phyloP scores from a whole-genome alignment of 345 rosid genomes.

The Carallia brachiata region DNA sequence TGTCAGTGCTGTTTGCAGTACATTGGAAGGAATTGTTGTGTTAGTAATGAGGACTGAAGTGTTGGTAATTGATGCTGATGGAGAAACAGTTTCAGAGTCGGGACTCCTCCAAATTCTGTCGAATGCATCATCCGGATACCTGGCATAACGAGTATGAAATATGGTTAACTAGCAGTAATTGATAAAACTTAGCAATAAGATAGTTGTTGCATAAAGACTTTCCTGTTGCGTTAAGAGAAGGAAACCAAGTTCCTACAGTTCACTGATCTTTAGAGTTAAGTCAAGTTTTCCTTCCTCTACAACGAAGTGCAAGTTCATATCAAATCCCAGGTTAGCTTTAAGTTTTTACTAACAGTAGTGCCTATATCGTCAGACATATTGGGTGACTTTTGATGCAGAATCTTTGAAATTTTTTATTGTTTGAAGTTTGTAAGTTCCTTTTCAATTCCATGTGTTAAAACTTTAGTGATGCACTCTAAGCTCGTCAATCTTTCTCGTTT shows the following conservation, averaged over 20 bases:
- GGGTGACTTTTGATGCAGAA: no score
- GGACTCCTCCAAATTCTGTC: constrained; percentile 59
- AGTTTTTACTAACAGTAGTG: no score
- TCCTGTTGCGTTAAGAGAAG: no score
- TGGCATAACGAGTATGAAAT: constrained; percentile 20
- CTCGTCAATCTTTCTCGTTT: neutral
- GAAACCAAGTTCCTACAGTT: neutral
- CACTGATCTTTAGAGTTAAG: neutral
- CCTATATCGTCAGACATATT: no score
- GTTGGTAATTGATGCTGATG: constrained; percentile 10
- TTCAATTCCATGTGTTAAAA: neutral
- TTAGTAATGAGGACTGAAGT: constrained; percentile 4
- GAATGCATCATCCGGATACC: constrained; percentile 47
- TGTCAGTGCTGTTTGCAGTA: constrained; percentile 47
- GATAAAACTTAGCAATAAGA: neutral
- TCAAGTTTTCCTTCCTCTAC: no score
- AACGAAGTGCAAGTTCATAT: no score
- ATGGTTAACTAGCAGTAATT: neutral
- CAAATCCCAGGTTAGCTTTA: no score
- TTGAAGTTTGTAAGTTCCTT: neutral
- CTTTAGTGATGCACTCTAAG: neutral
- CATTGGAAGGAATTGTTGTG: constrained; percentile 39
- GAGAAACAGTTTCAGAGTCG: constrained; percentile 5
- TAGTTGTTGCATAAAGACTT: no score
- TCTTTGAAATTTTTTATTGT: neutral